Evolutionary conservation across 1,139 yeast genomes (phyloP).

Genomic region (Debaryomyces udenii): DNA sequence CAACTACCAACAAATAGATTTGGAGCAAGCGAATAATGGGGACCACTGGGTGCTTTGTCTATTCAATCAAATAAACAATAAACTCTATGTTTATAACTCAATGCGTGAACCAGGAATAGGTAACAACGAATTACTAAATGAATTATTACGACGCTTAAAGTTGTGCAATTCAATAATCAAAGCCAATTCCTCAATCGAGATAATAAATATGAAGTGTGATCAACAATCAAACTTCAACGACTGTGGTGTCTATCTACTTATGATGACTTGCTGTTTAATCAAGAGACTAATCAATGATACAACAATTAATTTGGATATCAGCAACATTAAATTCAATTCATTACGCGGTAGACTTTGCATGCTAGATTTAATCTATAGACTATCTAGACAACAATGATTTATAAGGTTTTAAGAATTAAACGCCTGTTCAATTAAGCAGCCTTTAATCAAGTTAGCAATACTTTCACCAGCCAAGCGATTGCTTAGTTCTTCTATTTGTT

Average conservation of each 20-base stretch:
- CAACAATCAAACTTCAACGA: slow-evolving; percentile 51
- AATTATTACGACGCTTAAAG: slow-evolving; percentile 28
- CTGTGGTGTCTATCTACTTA: slow-evolving; percentile 47
- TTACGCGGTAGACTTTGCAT: slow-evolving; percentile 33
- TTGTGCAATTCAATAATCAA: slow-evolving; percentile 24
- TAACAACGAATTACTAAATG: slow-evolving; percentile 23
- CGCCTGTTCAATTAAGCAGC: slow-evolving; percentile 29
- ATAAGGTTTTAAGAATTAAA: slow-evolving; percentile 15
- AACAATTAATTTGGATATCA: slow-evolving; percentile 29
- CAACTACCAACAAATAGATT: slow-evolving; percentile 27
- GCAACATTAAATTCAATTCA: slow-evolving; percentile 31
- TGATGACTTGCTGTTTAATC: slow-evolving; percentile 42
- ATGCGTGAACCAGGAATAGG: slow-evolving; percentile 31
- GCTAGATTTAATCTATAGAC: slow-evolving; percentile 19
- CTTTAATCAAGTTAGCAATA: slow-evolving; percentile 31
- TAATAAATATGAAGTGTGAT: slow-evolving; percentile 36
- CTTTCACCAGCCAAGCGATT: slow-evolving; percentile 29
- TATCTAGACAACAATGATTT: slow-evolving; percentile 1
- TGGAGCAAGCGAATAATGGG: slow-evolving; percentile 40
- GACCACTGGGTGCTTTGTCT: slow-evolving; percentile 51
- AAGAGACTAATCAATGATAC: slow-evolving; percentile 25
- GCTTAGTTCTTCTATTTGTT: slow-evolving; percentile 26
- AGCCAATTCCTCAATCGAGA: slow-evolving; percentile 22
- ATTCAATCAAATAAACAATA: slow-evolving; percentile 33
- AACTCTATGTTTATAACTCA: slow-evolving; percentile 43